phyloP scores from a whole-genome alignment of 2,329 filamentous ascomycete species.

The Ophiostoma australiae region DNA sequence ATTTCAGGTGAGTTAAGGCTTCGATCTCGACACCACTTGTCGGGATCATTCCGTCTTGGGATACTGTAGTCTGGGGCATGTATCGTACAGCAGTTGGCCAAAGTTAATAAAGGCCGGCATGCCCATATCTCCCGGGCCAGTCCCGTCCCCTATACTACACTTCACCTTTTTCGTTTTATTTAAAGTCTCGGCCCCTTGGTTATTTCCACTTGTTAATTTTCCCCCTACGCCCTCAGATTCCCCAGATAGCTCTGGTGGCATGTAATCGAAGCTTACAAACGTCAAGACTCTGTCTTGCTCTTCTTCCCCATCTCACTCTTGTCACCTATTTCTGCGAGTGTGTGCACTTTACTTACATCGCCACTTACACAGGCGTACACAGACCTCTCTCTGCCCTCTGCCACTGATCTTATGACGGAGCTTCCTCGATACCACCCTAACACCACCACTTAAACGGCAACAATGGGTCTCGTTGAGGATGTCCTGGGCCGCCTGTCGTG shows the following conservation, averaged over 20 bases:
- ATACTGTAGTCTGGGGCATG: not conserved
- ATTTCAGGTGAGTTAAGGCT: not conserved
- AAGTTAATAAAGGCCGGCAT: not conserved
- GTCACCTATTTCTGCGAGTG: not conserved
- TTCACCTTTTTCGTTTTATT: not conserved
- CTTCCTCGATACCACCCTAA: not conserved
- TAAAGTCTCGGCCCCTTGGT: not conserved
- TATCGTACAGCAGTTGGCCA: not conserved
- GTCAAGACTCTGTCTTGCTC: not conserved
- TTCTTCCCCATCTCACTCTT: not conserved
- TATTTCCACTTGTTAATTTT: not conserved
- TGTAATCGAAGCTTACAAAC: not conserved
- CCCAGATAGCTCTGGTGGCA: conserved; percentile 7
- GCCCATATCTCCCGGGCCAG: not conserved
- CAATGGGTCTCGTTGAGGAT: conserved; percentile 49
- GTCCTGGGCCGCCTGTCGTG: conserved; percentile 44
- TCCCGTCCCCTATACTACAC: not conserved
- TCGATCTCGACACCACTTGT: not conserved
- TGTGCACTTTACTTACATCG: not conserved
- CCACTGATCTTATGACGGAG: not conserved
- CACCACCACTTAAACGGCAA: not conserved
- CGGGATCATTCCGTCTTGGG: not conserved
- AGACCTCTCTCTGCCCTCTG: not conserved
- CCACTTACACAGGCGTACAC: not conserved
- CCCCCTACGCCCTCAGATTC: not conserved